phyloP scores from a whole-genome alignment of 108 stramenopile genomes.

The Skeletonema tropicum region DNA sequence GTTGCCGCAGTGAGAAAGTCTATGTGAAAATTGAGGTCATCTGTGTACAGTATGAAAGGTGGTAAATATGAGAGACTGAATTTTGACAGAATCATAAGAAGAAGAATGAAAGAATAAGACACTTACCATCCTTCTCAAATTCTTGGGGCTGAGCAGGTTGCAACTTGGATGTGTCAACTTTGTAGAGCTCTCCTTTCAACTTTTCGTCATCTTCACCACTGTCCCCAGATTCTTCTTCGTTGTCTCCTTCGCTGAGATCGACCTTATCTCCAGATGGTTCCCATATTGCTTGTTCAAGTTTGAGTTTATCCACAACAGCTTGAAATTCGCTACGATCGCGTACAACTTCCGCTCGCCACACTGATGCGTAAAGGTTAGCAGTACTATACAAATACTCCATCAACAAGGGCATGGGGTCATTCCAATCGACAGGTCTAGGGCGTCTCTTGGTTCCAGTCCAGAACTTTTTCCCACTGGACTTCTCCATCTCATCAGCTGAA shows the following conservation, averaged over 20 bases:
- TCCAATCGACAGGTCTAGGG: conserved; percentile 71
- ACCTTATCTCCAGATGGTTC: conserved; percentile 53
- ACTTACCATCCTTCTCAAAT: conserved; percentile 78
- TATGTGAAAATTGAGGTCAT: conserved; percentile 73
- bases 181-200: conserved; percentile 48
- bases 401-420: conserved; percentile 55
- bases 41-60: conserved; percentile 8
- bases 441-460: conserved; percentile 87
- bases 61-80: background rate
- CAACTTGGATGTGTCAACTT: conserved; percentile 53
- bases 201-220: conserved; percentile 71
- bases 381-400: conserved; percentile 71
- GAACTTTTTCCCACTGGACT: conserved; percentile 58
- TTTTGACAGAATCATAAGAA: background rate
- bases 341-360: conserved; percentile 51
- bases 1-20: conserved; percentile 75
- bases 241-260: conserved; percentile 50
- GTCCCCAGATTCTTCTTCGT: conserved; percentile 56
- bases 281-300: conserved; percentile 63
- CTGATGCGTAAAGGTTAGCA: conserved; percentile 72
- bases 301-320: conserved; percentile 40
- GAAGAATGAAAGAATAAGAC: background rate
- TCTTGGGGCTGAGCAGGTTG: conserved; percentile 60
- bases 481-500: conserved; percentile 57
- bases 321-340: conserved; percentile 52